These are phyloP conservation scores for Geotrichum candidum DNA, from an alignment of 1,139 yeast species.

Conservation along the genomic window DNA sequence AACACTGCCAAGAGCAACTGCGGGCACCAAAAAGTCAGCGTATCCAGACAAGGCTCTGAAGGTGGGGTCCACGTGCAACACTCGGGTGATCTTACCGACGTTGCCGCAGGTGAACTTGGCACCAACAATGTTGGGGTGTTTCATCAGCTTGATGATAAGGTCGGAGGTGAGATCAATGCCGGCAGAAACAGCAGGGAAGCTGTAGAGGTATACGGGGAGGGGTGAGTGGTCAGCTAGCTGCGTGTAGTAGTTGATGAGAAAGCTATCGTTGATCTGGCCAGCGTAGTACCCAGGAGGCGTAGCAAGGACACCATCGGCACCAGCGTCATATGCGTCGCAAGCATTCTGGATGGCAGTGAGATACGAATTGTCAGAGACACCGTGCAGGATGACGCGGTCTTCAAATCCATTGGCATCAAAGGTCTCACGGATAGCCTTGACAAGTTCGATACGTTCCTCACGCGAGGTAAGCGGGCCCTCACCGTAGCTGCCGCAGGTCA, in stretches of 20 bases:
- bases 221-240: constrained; percentile 41
- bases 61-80: constrained; percentile 32
- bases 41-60: constrained; percentile 42
- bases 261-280: constrained; percentile 34
- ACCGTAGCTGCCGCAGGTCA: constrained; percentile 29
- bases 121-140: constrained; percentile 44
- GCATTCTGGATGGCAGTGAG: constrained; percentile 38
- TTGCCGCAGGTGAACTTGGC: constrained; percentile 43
- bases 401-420: constrained; percentile 30
- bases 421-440: constrained; percentile 34
- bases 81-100: constrained; percentile 36
- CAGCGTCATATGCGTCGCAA: constrained; percentile 34
- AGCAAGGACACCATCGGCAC: constrained; percentile 41
- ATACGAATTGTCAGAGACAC: constrained; percentile 38
- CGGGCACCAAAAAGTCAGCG: constrained; percentile 42
- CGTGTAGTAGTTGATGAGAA: constrained; percentile 37
- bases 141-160: constrained; percentile 58
- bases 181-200: constrained; percentile 41
- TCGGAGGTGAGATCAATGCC: constrained; percentile 59
- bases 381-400: constrained; percentile 39
- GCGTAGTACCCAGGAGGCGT: constrained; percentile 44
- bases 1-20: constrained; percentile 38
- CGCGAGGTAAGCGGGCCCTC: constrained; percentile 42
- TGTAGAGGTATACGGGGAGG: constrained; percentile 42
- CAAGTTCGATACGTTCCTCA: constrained; percentile 37